These are phyloP conservation scores for Arthroderma sp. DNA, from an alignment of 2,329 filamentous ascomycete species.

Conservation along the genomic window DNA sequence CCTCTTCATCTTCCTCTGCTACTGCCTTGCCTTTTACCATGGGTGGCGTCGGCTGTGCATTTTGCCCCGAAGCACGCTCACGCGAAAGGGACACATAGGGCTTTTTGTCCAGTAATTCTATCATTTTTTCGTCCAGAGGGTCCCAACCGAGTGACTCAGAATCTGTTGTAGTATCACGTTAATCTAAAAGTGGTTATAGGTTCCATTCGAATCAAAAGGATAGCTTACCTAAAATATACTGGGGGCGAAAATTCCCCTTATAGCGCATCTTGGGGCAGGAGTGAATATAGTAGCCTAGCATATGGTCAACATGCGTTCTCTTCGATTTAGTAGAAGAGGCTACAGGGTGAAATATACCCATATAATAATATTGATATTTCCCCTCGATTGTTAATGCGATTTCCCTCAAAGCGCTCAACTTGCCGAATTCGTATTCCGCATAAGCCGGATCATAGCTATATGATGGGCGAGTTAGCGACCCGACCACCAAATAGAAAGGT, in stretches of 20 bases:
- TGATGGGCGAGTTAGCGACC: neutral
- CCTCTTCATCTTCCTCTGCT: slow-evolving; percentile 21
- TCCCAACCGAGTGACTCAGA: slow-evolving; percentile 35
- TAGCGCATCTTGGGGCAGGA: slow-evolving; percentile 40
- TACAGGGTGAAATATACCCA: slow-evolving; percentile 33
- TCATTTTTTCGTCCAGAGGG: slow-evolving; percentile 29
- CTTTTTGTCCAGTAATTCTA: slow-evolving; percentile 28
- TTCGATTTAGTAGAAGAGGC: neutral
- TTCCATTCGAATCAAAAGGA: neutral
- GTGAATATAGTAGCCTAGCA: slow-evolving; percentile 48
- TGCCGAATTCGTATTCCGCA: slow-evolving; percentile 49
- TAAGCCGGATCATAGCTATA: slow-evolving; percentile 46
- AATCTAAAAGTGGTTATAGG: neutral
- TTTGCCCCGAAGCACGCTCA: slow-evolving; percentile 14
- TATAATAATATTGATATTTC: slow-evolving; percentile 49
- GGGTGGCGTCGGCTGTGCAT: slow-evolving; percentile 8
- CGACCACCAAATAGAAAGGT: neutral
- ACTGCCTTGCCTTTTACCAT: slow-evolving; percentile 8
- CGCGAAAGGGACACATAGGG: slow-evolving; percentile 33
- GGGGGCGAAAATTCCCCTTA: slow-evolving; percentile 34
- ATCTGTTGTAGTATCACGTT: slow-evolving; percentile 19
- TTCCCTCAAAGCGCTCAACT: slow-evolving; percentile 49
- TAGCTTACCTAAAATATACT: slow-evolving; percentile 34
- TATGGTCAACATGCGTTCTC: neutral
- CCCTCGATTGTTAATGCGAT: slow-evolving; percentile 42